Evolutionary conservation across 257 asterid species (phyloP).

Genomic region (Solanum acaule): DNA sequence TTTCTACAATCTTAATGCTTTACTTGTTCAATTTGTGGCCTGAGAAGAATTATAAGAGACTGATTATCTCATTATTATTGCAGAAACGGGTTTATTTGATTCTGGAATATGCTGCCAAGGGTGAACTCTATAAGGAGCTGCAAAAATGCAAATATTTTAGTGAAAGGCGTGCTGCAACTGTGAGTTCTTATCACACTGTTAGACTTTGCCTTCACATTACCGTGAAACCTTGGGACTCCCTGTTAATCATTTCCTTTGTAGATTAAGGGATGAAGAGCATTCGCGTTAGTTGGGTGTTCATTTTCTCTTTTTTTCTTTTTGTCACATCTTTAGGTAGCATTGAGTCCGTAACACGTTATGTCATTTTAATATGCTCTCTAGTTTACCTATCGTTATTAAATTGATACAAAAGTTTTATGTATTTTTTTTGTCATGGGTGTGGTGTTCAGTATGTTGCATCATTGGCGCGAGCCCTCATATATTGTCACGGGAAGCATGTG

Average conservation of each 20-base stretch:
- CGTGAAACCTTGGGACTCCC: not conserved
- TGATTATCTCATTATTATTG: not conserved
- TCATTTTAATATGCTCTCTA: not conserved
- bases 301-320: not conserved
- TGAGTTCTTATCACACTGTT: slow-evolving; percentile 24
- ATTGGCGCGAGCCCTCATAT: slow-evolving; percentile 88
- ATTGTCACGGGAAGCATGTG: slow-evolving; percentile 98
- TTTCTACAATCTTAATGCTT: not conserved
- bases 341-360: not conserved
- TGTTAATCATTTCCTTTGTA: not conserved
- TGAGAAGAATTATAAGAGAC: not conserved
- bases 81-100: slow-evolving; percentile 93
- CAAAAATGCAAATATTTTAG: slow-evolving; percentile 79
- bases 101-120: slow-evolving; percentile 88
- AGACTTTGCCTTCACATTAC: not conserved
- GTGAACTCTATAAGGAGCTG: slow-evolving; percentile 91
- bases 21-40: not conserved
- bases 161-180: slow-evolving; percentile 94
- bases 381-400: not conserved
- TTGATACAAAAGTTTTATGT: not conserved
- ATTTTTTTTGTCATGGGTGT: not conserved
- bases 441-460: slow-evolving; percentile 76
- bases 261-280: not conserved
- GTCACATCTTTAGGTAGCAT: not conserved
- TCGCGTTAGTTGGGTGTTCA: not conserved